Conservation (phyloP, 768 basidiomycete species). For the Mycena latifolia region DNA sequence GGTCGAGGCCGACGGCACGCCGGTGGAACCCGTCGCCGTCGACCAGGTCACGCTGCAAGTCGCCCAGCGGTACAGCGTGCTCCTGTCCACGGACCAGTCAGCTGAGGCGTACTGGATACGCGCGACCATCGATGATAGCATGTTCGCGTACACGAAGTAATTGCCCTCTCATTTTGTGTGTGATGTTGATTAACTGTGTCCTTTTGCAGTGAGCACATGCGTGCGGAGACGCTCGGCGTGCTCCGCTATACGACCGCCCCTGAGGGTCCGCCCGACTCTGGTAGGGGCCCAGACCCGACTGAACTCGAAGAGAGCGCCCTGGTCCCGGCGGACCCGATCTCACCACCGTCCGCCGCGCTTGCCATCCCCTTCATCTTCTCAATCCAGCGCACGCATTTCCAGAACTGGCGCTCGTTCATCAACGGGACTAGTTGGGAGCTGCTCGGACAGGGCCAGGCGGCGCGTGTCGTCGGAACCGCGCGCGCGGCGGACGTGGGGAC, state of each 20-base stretch:
- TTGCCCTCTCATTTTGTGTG: too few relatives aligned
- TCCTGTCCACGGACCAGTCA: conserved; percentile 40
- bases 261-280: background rate
- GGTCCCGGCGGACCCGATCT: background rate
- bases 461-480: conserved; percentile 7
- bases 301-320: conserved; percentile 25
- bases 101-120: conserved; percentile 28
- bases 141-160: conserved; percentile 32
- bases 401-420: conserved; percentile 35
- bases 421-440: conserved; percentile 36
- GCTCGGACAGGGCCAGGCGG: conserved; percentile 13
- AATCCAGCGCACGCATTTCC: conserved; percentile 33
- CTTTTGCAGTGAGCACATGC: conserved; percentile 1
- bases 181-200: too few relatives aligned
- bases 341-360: background rate
- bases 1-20: conserved; percentile 62
- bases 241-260: conserved; percentile 16
- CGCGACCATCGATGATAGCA: conserved; percentile 15
- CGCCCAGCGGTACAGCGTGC: conserved; percentile 65
- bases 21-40: conserved; percentile 53
- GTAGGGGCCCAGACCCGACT: background rate
- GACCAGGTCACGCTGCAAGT: conserved; percentile 55
- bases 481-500: background rate
- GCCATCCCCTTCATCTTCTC: conserved; percentile 32
- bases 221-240: conserved; percentile 28